These are phyloP conservation scores for Pholiota molesta DNA, from an alignment of 768 basidiomycete species.

Conservation along the genomic window DNA sequence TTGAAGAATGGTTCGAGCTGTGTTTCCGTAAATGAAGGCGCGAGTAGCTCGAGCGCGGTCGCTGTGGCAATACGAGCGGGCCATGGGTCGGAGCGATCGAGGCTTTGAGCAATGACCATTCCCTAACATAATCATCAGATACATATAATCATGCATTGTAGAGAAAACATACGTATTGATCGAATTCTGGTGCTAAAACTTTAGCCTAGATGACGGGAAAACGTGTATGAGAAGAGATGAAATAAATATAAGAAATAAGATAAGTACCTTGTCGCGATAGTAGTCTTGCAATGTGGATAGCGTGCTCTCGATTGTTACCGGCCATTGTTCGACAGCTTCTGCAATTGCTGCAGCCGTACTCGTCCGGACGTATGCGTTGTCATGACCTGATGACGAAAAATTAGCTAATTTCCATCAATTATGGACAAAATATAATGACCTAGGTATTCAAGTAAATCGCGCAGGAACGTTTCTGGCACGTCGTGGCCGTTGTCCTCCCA, in stretches of 20 bases:
- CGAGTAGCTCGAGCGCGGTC: conserved; percentile 63
- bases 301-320: conserved; percentile 51
- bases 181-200: conserved; percentile 88
- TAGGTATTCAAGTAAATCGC: conserved; percentile 63
- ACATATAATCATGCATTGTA: neutral
- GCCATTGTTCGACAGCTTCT: conserved; percentile 75
- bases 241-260: neutral
- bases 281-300: conserved; percentile 62
- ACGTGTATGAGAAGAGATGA: neutral
- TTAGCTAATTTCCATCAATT: neutral
- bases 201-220: conserved; percentile 57
- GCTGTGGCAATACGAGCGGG: conserved; percentile 77
- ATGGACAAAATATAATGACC: conserved; percentile 44
- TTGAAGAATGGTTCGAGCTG: conserved; percentile 76
- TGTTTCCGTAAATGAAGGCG: conserved; percentile 62
- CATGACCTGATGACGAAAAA: conserved; percentile 56
- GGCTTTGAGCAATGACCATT: conserved; percentile 86
- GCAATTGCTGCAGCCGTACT: conserved; percentile 75
- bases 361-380: conserved; percentile 77
- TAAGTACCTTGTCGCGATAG: conserved; percentile 80
- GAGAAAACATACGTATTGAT: conserved; percentile 72
- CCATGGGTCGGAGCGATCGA: conserved; percentile 93
- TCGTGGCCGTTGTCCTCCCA: conserved; percentile 98
- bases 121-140: conserved; percentile 55
- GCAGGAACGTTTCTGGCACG: conserved; percentile 68